Base-by-base conservation (phyloP, 106 monocot species). In the Allium fistulosum region DNA sequence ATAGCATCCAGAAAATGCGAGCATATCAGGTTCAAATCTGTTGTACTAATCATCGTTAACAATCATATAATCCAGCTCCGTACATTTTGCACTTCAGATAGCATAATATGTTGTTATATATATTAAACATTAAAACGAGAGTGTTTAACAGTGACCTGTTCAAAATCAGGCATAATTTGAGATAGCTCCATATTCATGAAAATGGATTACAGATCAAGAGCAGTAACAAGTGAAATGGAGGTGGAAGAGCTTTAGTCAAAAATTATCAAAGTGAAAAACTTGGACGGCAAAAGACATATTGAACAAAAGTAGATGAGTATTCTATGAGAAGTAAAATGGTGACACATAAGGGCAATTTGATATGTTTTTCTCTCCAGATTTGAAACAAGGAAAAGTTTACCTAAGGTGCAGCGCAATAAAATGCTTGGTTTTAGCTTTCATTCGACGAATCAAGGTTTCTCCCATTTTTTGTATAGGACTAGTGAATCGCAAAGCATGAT, bases 1-100 rank as follows among this genome's bases (percentile, higher is more conserved):
- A 74, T 99, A 87, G 79, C 97, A 99, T 16, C 97, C 97, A 84
- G 97, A 99, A 78, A 99, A 99, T 17, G 97, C 97, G 58, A 99
- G 97, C 97, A 99, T 99, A 66, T 99, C 97, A 26, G 92, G 89
- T 65, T 99, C 97, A 81, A 99, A 99, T 75, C 97, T 99, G 82
- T 45, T 68, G 77, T 46, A 13, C 65, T 4, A 69, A 63, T n/a
- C 51, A 57, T 66, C 58, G 5, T 52, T 46, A 46, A n/a, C 10
- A 50, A 64, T 49, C 48, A 64, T 49, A 64, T 17, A 66, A 66
- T n/a, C 37, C 37, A 37, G 37, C 37, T 37, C 37, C 37, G 1
- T 37, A 37, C 37, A 37, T 37, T 37, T 37, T 37, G 37, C 37
- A 37, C 37, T 37, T 37, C 37, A 37, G 5, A 37, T 37, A 37